Percentiles rank a stretch among this genome's conserved stretches.
Conservation (phyloP, 768 basidiomycete genomes). For the Suillus subalutaceus region DNA sequence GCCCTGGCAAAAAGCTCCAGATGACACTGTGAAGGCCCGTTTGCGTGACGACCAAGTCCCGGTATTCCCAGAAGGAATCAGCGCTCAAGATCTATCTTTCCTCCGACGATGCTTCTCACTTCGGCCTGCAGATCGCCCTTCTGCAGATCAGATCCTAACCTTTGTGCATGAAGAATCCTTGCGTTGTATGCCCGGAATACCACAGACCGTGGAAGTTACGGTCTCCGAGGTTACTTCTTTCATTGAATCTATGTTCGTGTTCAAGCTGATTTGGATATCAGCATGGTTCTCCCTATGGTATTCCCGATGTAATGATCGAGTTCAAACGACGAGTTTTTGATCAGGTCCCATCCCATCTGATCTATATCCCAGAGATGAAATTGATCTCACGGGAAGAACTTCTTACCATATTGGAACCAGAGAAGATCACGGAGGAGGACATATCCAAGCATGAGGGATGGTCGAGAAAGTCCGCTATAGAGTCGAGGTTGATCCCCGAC, state of each 20-base stretch:
- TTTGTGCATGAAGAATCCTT: not conserved
- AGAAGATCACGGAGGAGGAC: slow-evolving; percentile 7
- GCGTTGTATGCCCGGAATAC: not conserved
- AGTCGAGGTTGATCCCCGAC: slow-evolving; percentile 3
- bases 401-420: slow-evolving; percentile 7
- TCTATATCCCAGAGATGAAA: slow-evolving; percentile 14
- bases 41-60: not conserved
- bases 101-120: not conserved
- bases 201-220: not conserved
- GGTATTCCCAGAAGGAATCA: not conserved
- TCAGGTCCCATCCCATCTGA: slow-evolving; percentile 7
- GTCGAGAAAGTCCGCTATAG: slow-evolving; percentile 1
- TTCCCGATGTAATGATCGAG: not conserved
- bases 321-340: slow-evolving; percentile 16
- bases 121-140: slow-evolving; percentile 4
- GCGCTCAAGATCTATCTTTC: not conserved
- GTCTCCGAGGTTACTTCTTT: not conserved
- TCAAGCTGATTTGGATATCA: not conserved
- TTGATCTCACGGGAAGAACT: slow-evolving; percentile 10
- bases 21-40: not conserved
- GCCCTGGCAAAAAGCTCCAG: not conserved
- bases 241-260: not conserved
- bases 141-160: slow-evolving; percentile 1
- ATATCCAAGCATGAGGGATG: not conserved
- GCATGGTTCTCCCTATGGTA: not conserved